Evolutionary conservation across 2,329 filamentous ascomycete species (phyloP), one percentile per base, ranked within the genome.

Genomic region (Fusarium cyanostomum): DNA sequence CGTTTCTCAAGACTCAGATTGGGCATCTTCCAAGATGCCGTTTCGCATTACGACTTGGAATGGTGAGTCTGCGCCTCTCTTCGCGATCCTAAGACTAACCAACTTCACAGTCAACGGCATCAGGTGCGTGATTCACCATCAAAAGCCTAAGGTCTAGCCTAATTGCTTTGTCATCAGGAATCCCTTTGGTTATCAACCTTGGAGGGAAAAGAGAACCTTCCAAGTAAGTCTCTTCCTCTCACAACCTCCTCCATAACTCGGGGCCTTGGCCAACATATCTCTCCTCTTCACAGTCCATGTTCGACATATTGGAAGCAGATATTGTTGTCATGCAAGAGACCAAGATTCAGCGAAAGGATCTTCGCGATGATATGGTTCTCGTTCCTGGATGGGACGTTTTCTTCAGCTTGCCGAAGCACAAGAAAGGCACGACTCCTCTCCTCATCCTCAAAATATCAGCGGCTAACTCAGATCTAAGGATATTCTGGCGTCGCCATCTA

Each of bases 401-500:
- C 78, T 97, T 97, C 78, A 97, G 93, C 74, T 81, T 99, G 21
- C 95, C 95, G 0, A 92, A 89, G 73, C 85, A 96, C 73, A 98
- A 98, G 76, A 98, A 97, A 82, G 94, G 92, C 90, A 78, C 26
- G 64, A 43, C 24, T 10, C 18, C 10, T 35, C 8, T 8, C 24
- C 18, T 15, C 13, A n/a, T 33, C 5, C 18, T 10, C 8, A 24
- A 8, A 10, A 3, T 8, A 10, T 18, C 18, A 34, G 8, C 18
- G 13, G 28, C 62, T 62, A 38, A 56, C 43, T 16, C 27, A 9
- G 21, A 7, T 16, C 1, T 12, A 51, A 96, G 93, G 95, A 21
- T 99, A 98, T 74, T 96, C 94, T 24, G 95, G 95, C 2, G 94
- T 99, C 2, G 95, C 90, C 4, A 92, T 99, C 31, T 99, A 97